phyloP scores from a whole-genome alignment of 2,329 filamentous ascomycete genomes.

The Colletotrichum camelliae region DNA sequence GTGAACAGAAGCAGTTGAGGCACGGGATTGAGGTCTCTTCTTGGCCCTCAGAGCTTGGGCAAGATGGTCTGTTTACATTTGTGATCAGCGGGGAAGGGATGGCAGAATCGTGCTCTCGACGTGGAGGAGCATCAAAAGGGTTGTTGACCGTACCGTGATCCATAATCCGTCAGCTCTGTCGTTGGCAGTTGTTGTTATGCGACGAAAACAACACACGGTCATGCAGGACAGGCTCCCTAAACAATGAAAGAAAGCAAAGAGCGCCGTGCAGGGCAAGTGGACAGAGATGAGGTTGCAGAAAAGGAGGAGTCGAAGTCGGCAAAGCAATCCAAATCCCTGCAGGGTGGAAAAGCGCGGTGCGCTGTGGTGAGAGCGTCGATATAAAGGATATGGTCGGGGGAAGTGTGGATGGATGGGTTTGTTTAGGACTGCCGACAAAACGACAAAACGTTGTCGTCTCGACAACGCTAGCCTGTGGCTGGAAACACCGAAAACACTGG shows the following conservation, averaged over 20 bases:
- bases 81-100: conserved; percentile 29
- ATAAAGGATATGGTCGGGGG: conserved; percentile 19
- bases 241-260: conserved; percentile 19
- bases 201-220: conserved; percentile 24
- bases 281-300: not conserved
- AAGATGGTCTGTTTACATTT: conserved; percentile 31
- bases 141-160: conserved; percentile 17
- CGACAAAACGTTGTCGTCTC: not conserved
- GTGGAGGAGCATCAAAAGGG: not conserved
- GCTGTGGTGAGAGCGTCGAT: conserved; percentile 21
- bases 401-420: conserved; percentile 5
- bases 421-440: not conserved
- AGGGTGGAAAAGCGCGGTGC: conserved; percentile 15
- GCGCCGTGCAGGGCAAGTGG: not conserved
- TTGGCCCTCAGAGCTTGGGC: conserved; percentile 43
- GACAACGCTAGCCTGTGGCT: not conserved
- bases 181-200: conserved; percentile 16
- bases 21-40: conserved; percentile 59
- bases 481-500: not conserved
- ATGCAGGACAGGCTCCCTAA: conserved; percentile 8
- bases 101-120: not conserved
- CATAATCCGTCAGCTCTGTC: conserved; percentile 9
- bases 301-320: not conserved
- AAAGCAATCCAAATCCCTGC: conserved; percentile 15
- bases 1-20: conserved; percentile 62